phyloP scores from a whole-genome alignment of 805 yeast species.

The Barnettozyma wickerhamii region DNA sequence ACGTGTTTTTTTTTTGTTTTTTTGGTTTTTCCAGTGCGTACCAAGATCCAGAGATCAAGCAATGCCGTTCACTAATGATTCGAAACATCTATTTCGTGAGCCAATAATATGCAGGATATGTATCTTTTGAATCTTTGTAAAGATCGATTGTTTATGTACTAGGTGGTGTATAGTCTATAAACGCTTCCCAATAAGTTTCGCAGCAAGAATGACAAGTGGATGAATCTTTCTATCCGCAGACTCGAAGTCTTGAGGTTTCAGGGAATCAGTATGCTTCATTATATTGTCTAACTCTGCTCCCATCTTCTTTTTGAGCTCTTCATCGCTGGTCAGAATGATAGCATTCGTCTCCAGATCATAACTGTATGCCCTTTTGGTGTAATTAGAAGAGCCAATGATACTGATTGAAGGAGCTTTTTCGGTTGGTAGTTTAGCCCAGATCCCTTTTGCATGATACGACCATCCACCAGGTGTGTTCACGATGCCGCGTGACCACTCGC shows the following conservation, averaged over 20 bases:
- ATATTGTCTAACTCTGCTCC: conserved; percentile 59
- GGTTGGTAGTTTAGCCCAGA: conserved; percentile 69
- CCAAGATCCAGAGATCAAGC: no score
- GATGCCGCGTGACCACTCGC: conserved; percentile 85
- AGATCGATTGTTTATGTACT: not conserved
- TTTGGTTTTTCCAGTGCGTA: no score
- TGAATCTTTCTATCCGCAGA: conserved; percentile 58
- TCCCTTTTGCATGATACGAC: conserved; percentile 97
- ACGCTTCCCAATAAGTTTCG: conserved; percentile 57
- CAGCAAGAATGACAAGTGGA: conserved; percentile 59
- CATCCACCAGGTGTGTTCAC: conserved; percentile 84
- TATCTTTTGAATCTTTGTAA: no score
- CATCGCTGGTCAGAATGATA: conserved; percentile 66
- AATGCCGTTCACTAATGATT: no score
- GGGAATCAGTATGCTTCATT: conserved; percentile 43
- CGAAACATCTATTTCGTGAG: no score
- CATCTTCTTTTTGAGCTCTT: conserved; percentile 53
- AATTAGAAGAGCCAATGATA: conserved; percentile 88
- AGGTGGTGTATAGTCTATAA: conserved; percentile 28
- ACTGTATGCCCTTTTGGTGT: conserved; percentile 83
- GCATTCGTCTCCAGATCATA: conserved; percentile 89
- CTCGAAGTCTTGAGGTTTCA: conserved; percentile 59
- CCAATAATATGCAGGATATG: no score
- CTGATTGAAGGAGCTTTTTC: conserved; percentile 65
- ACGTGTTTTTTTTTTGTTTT: no score